These are phyloP conservation scores for Leucocoprinus sp. DNA, from an alignment of 768 basidiomycete genomes.

Conservation along the genomic window DNA sequence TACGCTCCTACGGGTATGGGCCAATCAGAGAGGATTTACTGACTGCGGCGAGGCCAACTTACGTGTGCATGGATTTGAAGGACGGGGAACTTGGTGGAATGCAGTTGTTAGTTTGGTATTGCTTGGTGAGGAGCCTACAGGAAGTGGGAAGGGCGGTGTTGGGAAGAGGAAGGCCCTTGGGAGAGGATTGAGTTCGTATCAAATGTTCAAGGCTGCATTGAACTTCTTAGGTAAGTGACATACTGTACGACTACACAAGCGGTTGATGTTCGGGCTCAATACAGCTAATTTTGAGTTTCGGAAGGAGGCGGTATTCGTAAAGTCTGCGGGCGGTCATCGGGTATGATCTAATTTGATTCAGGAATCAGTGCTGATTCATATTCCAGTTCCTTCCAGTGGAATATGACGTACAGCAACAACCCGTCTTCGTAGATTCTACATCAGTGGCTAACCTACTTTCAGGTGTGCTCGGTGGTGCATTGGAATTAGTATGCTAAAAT, in stretches of 20 bases:
- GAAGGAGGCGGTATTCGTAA: constrained; percentile 51
- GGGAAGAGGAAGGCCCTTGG: constrained; percentile 55
- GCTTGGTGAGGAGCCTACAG: constrained; percentile 53
- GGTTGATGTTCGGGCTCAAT: neutral
- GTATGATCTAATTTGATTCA: constrained; percentile 27
- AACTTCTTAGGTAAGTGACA: constrained; percentile 67
- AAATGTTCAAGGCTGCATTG: constrained; percentile 77
- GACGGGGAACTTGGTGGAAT: constrained; percentile 61
- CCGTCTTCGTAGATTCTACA: constrained; percentile 72
- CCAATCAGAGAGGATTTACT: constrained; percentile 74
- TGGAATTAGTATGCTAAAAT: constrained; percentile 54
- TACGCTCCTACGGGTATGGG: constrained; percentile 83
- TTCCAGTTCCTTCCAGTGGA: constrained; percentile 50
- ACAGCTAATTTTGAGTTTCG: constrained; percentile 67
- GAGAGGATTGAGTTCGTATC: constrained; percentile 81
- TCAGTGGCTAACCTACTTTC: constrained; percentile 73
- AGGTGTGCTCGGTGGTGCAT: constrained; percentile 65
- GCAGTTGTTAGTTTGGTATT: constrained; percentile 53
- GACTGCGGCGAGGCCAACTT: constrained; percentile 34
- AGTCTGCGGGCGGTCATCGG: constrained; percentile 41
- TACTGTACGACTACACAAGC: neutral
- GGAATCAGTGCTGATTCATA: neutral
- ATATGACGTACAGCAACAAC: constrained; percentile 40
- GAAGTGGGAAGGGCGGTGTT: constrained; percentile 16
- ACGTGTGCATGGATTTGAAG: constrained; percentile 65